Conservation (phyloP, 2,329 filamentous ascomycete genomes). For the Colletotrichum coccodes region DNA sequence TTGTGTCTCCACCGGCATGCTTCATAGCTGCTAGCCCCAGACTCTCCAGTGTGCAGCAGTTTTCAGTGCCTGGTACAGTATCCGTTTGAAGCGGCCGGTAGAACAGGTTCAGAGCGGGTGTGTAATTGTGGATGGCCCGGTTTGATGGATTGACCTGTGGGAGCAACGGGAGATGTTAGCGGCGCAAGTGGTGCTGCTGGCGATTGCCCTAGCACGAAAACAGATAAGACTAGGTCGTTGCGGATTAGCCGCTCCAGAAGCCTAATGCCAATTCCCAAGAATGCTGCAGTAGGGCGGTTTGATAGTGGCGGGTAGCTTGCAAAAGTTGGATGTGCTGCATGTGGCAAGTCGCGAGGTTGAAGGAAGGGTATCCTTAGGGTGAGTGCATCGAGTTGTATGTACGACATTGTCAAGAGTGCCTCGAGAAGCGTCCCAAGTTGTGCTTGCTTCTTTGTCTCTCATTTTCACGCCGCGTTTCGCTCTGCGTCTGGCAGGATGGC, state of each 20-base stretch:
- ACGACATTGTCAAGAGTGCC: slow-evolving; percentile 8
- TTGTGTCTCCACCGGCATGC: background rate
- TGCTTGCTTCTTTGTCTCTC: background rate
- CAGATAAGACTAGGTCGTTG: slow-evolving; percentile 19
- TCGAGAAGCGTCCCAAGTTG: slow-evolving; percentile 4
- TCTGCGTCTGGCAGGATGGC: background rate
- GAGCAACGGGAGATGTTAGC: slow-evolving; percentile 20
- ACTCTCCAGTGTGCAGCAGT: background rate
- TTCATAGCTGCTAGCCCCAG: background rate
- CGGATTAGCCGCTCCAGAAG: slow-evolving; percentile 31
- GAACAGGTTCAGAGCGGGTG: background rate
- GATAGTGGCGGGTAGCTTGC: slow-evolving; percentile 13
- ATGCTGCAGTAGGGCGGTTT: slow-evolving; percentile 23
- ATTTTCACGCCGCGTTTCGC: too few relatives aligned
- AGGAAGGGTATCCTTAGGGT: background rate
- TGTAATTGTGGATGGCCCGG: slow-evolving; percentile 10
- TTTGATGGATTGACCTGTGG: slow-evolving; percentile 24
- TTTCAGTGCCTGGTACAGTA: background rate
- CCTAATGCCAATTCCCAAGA: slow-evolving; percentile 17
- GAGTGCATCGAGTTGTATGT: background rate
- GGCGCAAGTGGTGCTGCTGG: slow-evolving; percentile 20
- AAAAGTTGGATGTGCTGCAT: background rate
- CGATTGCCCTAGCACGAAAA: slow-evolving; percentile 28
- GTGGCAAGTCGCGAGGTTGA: background rate
- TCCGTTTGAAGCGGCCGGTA: background rate